phyloP scores from a whole-genome alignment of 441 rosid species.

The Caryocar brasiliense region DNA sequence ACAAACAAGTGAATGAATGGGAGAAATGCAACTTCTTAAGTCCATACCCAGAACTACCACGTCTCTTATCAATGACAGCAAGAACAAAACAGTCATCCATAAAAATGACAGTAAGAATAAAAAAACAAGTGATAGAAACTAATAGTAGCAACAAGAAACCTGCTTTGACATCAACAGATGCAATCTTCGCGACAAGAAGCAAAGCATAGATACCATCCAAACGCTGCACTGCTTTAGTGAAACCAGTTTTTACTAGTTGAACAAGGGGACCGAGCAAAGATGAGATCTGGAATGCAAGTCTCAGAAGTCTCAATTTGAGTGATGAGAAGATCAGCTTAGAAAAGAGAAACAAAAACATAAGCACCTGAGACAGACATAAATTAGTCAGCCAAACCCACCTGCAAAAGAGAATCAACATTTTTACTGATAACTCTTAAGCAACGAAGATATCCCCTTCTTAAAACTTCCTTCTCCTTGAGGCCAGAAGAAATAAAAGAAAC shows the following conservation, averaged over 20 bases:
- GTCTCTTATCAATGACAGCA: neutral
- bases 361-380: neutral
- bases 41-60: neutral
- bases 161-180: conserved; percentile 84
- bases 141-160: no score
- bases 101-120: neutral
- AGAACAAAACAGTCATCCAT: neutral
- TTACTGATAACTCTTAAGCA: conserved; percentile 53
- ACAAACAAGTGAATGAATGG: neutral
- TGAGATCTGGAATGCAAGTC: conserved; percentile 51
- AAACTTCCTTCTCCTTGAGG: conserved; percentile 85
- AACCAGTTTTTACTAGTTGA: conserved; percentile 92
- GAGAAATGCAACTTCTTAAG: neutral
- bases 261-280: conserved; percentile 69
- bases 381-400: conserved; percentile 29
- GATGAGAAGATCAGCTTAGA: conserved; percentile 7
- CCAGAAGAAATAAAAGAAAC: conserved; percentile 69
- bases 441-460: conserved; percentile 93
- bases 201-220: conserved; percentile 92
- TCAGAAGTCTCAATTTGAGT: conserved; percentile 7
- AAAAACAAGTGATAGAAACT: neutral
- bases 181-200: conserved; percentile 67
- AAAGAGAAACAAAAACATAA: neutral
- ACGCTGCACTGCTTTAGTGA: conserved; percentile 84
- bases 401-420: conserved; percentile 58